A percentile compares a stretch with the other conserved stretches of the same genome.
phyloP scores from a whole-genome alignment of 139 green algal genomes.

The Micromonas pusilla region DNA sequence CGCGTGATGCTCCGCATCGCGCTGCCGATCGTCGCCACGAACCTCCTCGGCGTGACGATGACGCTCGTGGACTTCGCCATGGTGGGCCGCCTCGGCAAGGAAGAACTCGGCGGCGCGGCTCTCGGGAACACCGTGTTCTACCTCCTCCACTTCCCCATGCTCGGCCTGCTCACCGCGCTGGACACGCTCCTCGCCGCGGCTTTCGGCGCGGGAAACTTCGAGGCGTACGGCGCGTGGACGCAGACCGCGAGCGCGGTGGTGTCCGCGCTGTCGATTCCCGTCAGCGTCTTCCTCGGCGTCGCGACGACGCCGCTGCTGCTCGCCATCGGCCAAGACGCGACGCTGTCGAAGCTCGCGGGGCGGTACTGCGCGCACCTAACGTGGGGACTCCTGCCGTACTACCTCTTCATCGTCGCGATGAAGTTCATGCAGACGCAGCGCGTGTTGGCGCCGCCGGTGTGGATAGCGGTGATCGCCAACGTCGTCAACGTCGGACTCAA shows the following conservation, averaged over 20 bases:
- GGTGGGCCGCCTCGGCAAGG: not conserved
- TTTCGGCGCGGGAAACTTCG: not conserved
- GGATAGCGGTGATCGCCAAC: not conserved
- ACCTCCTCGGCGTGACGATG: not conserved
- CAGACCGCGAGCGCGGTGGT: not conserved
- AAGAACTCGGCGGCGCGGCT: not conserved
- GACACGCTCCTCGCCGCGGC: not conserved
- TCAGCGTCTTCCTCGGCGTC: not conserved
- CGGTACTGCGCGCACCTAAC: not conserved
- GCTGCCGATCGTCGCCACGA: not conserved
- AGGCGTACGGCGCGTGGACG: slow-evolving; percentile 2
- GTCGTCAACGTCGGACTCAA: slow-evolving; percentile 9
- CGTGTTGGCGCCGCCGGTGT: not conserved
- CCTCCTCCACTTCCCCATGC: not conserved
- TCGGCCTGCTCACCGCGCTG: not conserved
- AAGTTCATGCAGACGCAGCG: slow-evolving; percentile 8
- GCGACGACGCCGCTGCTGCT: not conserved
- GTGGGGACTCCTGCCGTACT: not conserved
- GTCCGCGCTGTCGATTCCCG: not conserved
- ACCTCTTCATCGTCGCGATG: not conserved
- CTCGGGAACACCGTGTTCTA: not conserved
- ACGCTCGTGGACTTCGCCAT: not conserved
- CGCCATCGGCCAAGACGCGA: not conserved
- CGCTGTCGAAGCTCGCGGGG: not conserved
- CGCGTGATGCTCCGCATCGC: not conserved